phyloP scores from a whole-genome alignment of 305 asterid species.

The Fraxinus angustifolia region DNA sequence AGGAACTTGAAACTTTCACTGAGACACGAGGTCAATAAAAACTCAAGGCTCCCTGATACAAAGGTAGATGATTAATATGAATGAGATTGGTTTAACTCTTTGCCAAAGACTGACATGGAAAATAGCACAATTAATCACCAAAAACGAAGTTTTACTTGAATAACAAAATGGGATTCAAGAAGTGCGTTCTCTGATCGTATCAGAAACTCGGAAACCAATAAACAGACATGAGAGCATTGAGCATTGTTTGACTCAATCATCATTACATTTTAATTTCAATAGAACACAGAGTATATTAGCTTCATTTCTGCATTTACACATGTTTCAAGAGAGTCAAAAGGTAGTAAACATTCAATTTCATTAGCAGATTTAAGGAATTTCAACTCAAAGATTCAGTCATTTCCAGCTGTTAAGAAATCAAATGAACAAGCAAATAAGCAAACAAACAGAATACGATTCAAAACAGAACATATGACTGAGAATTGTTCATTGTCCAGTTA shows the following conservation, averaged over 20 bases:
- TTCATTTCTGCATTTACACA: not conserved
- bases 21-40: not conserved
- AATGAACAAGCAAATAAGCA: conserved; percentile 16
- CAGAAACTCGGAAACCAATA: not conserved
- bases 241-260: not conserved
- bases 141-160: not conserved
- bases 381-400: conserved; percentile 8
- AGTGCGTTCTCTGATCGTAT: conserved; percentile 1
- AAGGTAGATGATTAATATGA: not conserved
- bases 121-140: not conserved
- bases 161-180: not conserved
- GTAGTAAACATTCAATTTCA: not conserved
- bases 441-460: conserved; percentile 15
- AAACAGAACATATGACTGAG: conserved; percentile 27
- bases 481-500: conserved; percentile 31
- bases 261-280: conserved; percentile 5
- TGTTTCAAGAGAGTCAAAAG: conserved; percentile 16
- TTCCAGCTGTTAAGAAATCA: conserved; percentile 1
- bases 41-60: not conserved
- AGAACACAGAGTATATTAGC: conserved; percentile 9
- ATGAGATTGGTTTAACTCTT: not conserved
- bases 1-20: conserved; percentile 11
- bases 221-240: not conserved
- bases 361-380: conserved; percentile 8
- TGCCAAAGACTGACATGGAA: not conserved